Base-by-base conservation (phyloP, 83 land plant species). In the Picea abies region DNA sequence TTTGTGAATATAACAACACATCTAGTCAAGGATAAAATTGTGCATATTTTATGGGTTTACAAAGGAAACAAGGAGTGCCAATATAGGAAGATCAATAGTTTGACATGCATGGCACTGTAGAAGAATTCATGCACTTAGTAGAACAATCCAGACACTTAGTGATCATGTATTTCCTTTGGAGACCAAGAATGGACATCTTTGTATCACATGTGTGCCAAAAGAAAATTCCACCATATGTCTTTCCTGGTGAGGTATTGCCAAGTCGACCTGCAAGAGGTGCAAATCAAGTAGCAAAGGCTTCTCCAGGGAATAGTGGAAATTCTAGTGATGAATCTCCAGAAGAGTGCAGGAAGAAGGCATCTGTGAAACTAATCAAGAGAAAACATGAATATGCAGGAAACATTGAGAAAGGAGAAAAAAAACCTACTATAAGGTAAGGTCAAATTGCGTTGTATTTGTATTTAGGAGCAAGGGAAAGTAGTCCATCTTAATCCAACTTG, bases 41-140 rank as follows among this genome's bases (percentile, higher is more conserved):
- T 83, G 86, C 91, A 14, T 97, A 85, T 70, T 95, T 97, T 77
- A 93, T 95, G 94, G 99, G 98, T 44, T 84, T 97, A 84, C 96
- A 92, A 66, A 80, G 96, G 32, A 95, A 88, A 76, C 90, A 92
- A 72, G 97, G 92, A 16, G 90, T 83, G 72, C 83, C 87, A 8
- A 75, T 73, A 3, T 88, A 86, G 39, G 95, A 90, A 84, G 96
- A 90, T 35, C 90, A 90, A 78, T 93, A 92, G 76, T 97, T 97
- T 88, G 98, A 97, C 71, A 95, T 95, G 12, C 87, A 94, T 22
- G 84, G 76, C 17, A 97, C 99, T 16, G 94, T 97, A 37, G 96
- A 95, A 15, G 96, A 97, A 79, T 97, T 97, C 81, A 88, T 85
- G 83, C 90, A 87, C 32, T 73, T 87, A 58, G 92, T 97, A 37